A percentile compares a stretch with the other conserved stretches of the same genome.
These are phyloP conservation scores for Eimeria praecox DNA, from an alignment of 169 alveolate genomes.

Conservation along the genomic window DNA sequence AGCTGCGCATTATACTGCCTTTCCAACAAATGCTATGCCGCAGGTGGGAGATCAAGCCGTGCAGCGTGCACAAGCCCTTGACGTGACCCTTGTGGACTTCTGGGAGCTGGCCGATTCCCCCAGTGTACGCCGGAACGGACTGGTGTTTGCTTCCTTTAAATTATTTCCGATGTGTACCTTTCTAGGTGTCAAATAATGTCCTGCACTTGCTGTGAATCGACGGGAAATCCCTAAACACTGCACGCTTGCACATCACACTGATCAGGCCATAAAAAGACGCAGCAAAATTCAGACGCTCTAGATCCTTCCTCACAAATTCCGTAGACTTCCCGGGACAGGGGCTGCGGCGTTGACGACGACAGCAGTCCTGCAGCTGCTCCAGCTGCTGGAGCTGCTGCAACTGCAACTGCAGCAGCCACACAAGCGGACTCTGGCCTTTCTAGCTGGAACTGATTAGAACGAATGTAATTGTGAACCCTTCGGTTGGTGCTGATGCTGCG, in stretches of 20 bases:
- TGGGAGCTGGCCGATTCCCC: constrained; percentile 44
- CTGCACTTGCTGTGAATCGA: not conserved
- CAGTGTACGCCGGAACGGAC: not conserved
- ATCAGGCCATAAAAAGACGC: no score
- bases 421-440: not conserved
- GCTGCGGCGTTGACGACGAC: not conserved
- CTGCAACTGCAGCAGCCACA: not conserved
- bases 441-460: not conserved
- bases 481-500: not conserved
- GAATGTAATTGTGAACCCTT: not conserved
- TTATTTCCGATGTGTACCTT: not conserved
- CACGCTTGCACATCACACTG: not conserved
- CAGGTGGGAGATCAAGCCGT: constrained; percentile 54
- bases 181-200: not conserved
- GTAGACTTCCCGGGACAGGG: not conserved
- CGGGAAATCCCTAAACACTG: not conserved
- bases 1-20: not conserved
- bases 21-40: not conserved
- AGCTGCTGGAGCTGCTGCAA: not conserved
- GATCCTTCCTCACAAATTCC: not conserved
- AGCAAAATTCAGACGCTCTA: not conserved
- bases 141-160: not conserved
- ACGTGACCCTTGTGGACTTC: constrained; percentile 49
- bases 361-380: not conserved
- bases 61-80: constrained; percentile 37